Conservation (phyloP, 148 eudicot species). For the Hydrangea macrophylla region DNA sequence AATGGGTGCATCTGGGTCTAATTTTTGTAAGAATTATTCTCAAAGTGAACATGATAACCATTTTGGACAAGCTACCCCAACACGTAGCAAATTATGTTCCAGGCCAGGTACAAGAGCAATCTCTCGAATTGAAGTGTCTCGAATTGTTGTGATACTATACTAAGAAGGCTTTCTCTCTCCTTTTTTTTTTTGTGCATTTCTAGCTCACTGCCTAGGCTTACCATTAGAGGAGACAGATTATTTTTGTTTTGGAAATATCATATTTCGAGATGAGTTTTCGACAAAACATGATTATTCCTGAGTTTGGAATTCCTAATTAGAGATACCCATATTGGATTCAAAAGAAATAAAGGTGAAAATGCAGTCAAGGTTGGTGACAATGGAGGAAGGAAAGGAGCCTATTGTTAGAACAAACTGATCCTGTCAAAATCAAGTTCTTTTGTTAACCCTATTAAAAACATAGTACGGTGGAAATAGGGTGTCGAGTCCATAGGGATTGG, state of each 20-base stretch:
- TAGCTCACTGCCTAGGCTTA: background rate
- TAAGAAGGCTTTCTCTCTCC: background rate
- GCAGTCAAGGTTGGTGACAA: constrained; percentile 15
- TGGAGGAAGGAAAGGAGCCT: constrained; percentile 30
- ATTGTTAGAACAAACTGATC: constrained; percentile 9
- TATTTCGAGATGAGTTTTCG: too few relatives aligned
- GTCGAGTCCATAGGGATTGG: too few relatives aligned
- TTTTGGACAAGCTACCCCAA: too few relatives aligned
- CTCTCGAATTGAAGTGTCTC: background rate
- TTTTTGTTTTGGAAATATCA: background rate
- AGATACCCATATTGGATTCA: background rate
- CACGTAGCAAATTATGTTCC: too few relatives aligned
- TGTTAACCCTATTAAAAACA: too few relatives aligned
- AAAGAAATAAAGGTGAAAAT: background rate
- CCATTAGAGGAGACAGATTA: background rate
- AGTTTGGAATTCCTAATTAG: background rate
- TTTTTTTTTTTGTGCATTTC: background rate
- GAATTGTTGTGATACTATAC: background rate
- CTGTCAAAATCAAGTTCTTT: too few relatives aligned
- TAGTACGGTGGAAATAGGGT: too few relatives aligned
- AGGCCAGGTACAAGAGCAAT: too few relatives aligned
- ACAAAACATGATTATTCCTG: too few relatives aligned
- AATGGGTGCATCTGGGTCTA: too few relatives aligned
- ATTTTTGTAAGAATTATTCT: too few relatives aligned
- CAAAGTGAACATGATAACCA: too few relatives aligned